Percentiles rank a stretch among this genome's conserved stretches.
Conservation (phyloP, 2,329 filamentous ascomycete species). For the Sphaerostilbella broomeana region DNA sequence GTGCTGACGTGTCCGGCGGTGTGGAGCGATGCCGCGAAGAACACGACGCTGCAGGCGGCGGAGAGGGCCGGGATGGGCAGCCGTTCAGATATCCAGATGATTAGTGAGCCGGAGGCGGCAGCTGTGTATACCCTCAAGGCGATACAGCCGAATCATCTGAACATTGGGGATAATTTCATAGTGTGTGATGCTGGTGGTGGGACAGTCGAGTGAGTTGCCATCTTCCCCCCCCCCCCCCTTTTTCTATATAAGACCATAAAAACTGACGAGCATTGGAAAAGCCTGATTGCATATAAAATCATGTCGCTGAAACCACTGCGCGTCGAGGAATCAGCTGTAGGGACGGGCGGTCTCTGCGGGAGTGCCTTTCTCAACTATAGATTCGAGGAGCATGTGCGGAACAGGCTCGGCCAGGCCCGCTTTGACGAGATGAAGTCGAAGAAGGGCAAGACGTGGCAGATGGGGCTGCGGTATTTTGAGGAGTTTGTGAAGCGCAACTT, state of each 20-base stretch:
- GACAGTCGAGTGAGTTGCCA: slow-evolving; percentile 54
- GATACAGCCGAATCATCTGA: slow-evolving; percentile 68
- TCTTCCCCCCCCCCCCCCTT: not conserved
- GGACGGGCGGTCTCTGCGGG: slow-evolving; percentile 70
- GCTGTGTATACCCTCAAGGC: slow-evolving; percentile 75
- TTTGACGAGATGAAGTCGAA: slow-evolving; percentile 72
- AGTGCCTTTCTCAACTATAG: slow-evolving; percentile 75
- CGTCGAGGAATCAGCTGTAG: slow-evolving; percentile 73
- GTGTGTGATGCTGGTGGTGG: slow-evolving; percentile 59
- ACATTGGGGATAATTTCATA: slow-evolving; percentile 59
- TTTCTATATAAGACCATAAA: not conserved
- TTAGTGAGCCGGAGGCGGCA: slow-evolving; percentile 73
- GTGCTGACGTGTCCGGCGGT: slow-evolving; percentile 77
- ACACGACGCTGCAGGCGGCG: slow-evolving; percentile 70
- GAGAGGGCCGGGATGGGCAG: slow-evolving; percentile 72
- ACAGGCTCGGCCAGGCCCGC: slow-evolving; percentile 56
- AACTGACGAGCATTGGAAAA: not conserved
- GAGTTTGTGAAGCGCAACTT: slow-evolving; percentile 83
- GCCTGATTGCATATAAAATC: slow-evolving; percentile 74
- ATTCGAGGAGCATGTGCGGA: slow-evolving; percentile 70
- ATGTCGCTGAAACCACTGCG: slow-evolving; percentile 63
- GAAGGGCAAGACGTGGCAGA: slow-evolving; percentile 74
- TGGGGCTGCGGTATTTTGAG: slow-evolving; percentile 73
- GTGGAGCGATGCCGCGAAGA: slow-evolving; percentile 81
- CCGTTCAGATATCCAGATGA: slow-evolving; percentile 65